Evolutionary conservation across 306 rosid species (phyloP), one percentile per base, ranked within the genome.

Genomic region (Hylodesmum podocarpum): DNA sequence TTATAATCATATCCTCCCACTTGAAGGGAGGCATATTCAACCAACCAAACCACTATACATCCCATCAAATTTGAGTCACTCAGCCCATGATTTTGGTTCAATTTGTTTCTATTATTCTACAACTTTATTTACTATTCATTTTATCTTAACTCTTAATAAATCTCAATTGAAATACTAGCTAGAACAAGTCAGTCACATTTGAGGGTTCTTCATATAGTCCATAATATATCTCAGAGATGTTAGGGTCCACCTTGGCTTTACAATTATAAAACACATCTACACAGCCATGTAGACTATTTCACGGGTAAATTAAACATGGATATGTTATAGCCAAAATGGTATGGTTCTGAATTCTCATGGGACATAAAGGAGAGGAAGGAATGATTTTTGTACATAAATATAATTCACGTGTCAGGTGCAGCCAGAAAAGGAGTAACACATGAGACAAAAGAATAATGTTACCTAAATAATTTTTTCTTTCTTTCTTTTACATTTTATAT

Each of bases 11-110:
- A 36, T 41, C 68, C 65, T 43, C 75, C 69, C 40, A 44, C 75
- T 51, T 53, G 63, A 65, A 79, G 16, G 50, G 33, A 29, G 33
- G 33, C n/a, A 19, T 74, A 29, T 62, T 47, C 66, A 66, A 31
- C 50, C 70, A 64, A 19, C 68, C n/a, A 64, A 29, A 43, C 75
- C 78, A 66, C 79, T 29, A 41, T n/a, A 29, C 15, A 72, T 80
- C 74, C 74, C 78, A 80, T 80, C 83, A 51, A 39, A 43, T 72
- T 72, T 73, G 79, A 73, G 73, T 59, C 83, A 65, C 37, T 37
- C 54, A 54, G 58, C 54, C 40, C 53, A 72, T 69, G 49, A 80
- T 72, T 72, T 54, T 72, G 68, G 18, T 50, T 72, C 37, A 16
- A 36, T 64, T 49, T 27, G 54, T 62, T 54, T 29, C 71, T 8